Evolutionary conservation across 2,329 filamentous ascomycete species (phyloP).

Genomic region (Penicillium sp.): DNA sequence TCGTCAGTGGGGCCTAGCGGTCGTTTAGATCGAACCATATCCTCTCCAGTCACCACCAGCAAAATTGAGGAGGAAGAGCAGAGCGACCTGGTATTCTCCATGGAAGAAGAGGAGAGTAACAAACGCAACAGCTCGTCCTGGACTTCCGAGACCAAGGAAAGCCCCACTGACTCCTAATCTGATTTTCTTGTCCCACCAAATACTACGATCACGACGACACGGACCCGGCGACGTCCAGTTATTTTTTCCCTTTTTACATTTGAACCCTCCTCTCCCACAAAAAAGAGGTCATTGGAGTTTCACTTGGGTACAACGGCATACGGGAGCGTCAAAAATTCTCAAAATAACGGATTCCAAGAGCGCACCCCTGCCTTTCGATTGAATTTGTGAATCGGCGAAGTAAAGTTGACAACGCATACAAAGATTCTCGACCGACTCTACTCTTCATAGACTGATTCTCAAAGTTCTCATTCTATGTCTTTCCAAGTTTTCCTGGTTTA

Average conservation of each 20-base stretch:
- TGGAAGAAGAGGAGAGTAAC: conserved; percentile 51
- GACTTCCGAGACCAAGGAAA: conserved; percentile 33
- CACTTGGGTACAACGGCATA: conserved; percentile 20
- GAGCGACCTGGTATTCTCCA: conserved; percentile 49
- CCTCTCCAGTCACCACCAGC: conserved; percentile 46
- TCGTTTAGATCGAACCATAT: conserved; percentile 46
- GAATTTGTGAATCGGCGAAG: background rate
- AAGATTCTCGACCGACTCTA: conserved; percentile 2
- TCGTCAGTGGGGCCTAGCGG: conserved; percentile 32
- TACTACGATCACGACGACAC: conserved; percentile 18
- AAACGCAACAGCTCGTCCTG: conserved; percentile 41
- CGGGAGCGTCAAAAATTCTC: conserved; percentile 19
- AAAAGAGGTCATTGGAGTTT: conserved; percentile 21
- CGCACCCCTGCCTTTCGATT: too few species aligned
- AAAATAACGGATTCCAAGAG: too few species aligned
- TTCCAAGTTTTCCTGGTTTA: background rate
- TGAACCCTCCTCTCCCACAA: conserved; percentile 19
- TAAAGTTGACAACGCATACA: conserved; percentile 2
- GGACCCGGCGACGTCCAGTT: conserved; percentile 9
- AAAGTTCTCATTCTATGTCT: background rate
- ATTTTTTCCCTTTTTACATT: conserved; percentile 5
- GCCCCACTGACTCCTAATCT: conserved; percentile 28
- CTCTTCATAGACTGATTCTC: conserved; percentile 21
- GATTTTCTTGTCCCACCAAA: conserved; percentile 9
- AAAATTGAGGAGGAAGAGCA: conserved; percentile 50